These are phyloP conservation scores for Paratinospora sagittata DNA, from an alignment of 164 flowering plant genomes.

Conservation along the genomic window DNA sequence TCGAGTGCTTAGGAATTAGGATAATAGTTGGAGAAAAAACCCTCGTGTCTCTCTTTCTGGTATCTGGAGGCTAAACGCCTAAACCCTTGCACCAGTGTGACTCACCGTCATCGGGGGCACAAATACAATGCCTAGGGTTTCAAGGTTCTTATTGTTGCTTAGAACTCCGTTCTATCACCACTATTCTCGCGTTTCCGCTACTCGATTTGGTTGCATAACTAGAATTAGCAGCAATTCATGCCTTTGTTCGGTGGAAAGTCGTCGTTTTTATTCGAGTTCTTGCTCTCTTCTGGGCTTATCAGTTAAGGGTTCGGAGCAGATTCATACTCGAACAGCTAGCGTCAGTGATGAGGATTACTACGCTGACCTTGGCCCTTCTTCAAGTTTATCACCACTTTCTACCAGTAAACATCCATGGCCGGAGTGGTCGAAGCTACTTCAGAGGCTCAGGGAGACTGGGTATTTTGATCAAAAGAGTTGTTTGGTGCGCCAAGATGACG, in stretches of 20 bases:
- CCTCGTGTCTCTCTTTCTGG: too few relatives aligned
- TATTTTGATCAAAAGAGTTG: constrained; percentile 18
- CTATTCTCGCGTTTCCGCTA: constrained; percentile 13
- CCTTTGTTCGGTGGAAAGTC: constrained; percentile 1
- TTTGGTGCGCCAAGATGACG: constrained; percentile 17
- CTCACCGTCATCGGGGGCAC: too few relatives aligned
- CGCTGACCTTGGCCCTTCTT: constrained; percentile 6
- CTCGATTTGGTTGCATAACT: neutral
- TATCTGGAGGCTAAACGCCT: too few relatives aligned
- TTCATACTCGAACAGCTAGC: constrained; percentile 22
- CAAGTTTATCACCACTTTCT: constrained; percentile 7
- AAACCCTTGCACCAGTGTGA: too few relatives aligned
- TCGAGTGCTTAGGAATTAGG: too few relatives aligned
- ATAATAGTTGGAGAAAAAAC: too few relatives aligned
- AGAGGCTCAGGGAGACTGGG: constrained; percentile 15
- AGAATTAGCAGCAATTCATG: too few relatives aligned
- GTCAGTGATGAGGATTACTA: constrained; percentile 18
- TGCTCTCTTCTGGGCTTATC: constrained; percentile 8
- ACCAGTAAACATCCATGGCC: constrained; percentile 38
- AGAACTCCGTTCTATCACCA: constrained; percentile 12
- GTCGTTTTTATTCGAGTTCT: neutral
- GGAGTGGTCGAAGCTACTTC: constrained; percentile 47
- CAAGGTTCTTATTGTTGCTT: too few relatives aligned
- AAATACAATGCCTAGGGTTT: too few relatives aligned
- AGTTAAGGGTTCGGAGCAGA: constrained; percentile 13